phyloP scores from a whole-genome alignment of 768 basidiomycete genomes.

The Lentinula guzmanii region DNA sequence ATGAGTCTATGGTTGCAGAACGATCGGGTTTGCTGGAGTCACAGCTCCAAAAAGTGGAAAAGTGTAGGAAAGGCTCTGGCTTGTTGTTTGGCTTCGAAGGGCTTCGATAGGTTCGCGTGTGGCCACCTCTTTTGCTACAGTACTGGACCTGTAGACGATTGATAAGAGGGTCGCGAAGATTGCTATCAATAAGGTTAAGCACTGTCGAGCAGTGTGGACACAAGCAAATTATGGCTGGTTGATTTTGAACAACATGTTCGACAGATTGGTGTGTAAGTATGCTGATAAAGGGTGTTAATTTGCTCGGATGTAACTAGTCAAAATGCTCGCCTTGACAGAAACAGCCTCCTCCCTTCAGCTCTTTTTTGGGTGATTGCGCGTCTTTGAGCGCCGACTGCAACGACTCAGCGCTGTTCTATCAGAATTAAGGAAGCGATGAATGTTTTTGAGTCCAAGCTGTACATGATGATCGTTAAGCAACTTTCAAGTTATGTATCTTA shows the following conservation, averaged over 20 bases:
- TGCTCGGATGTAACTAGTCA: no score
- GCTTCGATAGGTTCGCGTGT: no score
- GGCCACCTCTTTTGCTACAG: slow-evolving; percentile 7
- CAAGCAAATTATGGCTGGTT: slow-evolving; percentile 48
- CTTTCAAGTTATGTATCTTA: no score
- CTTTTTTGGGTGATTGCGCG: no score
- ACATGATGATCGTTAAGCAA: no score
- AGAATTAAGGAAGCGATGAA: no score
- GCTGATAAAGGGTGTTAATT: slow-evolving; percentile 44
- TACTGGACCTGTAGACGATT: slow-evolving; percentile 37
- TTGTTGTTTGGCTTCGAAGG: no score
- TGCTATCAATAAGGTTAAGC: slow-evolving; percentile 23
- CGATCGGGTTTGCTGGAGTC: slow-evolving; percentile 4
- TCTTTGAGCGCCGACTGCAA: no score
- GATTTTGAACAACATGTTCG: slow-evolving; percentile 43
- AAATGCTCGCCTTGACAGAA: no score
- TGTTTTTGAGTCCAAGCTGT: no score
- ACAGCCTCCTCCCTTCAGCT: no score
- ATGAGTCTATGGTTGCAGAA: slow-evolving; percentile 34
- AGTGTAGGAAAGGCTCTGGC: slow-evolving; percentile 39
- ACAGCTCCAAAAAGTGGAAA: slow-evolving; percentile 9
- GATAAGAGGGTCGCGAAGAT: slow-evolving; percentile 29
- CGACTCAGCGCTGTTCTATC: no score
- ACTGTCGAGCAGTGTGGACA: slow-evolving; percentile 42
- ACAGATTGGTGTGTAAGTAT: slow-evolving; percentile 35